These are phyloP conservation scores for Ophiostoma ips DNA, from an alignment of 2,329 filamentous ascomycete species.

Conservation along the genomic window DNA sequence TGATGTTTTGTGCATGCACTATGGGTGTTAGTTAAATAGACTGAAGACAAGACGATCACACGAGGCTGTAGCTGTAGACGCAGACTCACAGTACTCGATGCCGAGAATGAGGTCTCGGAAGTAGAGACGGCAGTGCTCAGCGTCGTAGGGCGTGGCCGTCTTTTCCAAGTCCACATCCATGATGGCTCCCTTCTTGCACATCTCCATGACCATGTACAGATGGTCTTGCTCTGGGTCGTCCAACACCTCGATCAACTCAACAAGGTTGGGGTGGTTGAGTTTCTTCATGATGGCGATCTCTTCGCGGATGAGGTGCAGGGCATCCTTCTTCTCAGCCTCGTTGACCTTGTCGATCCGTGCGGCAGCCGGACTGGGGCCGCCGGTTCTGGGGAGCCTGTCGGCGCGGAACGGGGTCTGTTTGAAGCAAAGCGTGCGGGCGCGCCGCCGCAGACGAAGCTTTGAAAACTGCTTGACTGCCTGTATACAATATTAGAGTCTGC, in stretches of 20 bases:
- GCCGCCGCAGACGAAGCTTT: conserved; percentile 77
- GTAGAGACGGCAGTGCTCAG: conserved; percentile 75
- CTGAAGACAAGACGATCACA: too few species aligned
- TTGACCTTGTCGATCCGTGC: conserved; percentile 23
- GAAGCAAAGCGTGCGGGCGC: conserved; percentile 79
- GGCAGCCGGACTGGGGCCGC: conserved; percentile 10
- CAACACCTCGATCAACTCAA: conserved; percentile 81
- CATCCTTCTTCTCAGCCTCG: conserved; percentile 49
- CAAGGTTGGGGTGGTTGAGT: conserved; percentile 86
- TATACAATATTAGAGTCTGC: too few species aligned
- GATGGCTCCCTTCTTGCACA: conserved; percentile 95
- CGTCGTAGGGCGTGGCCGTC: conserved; percentile 64
- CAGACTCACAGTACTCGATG: conserved; percentile 69
- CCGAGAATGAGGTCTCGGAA: conserved; percentile 90
- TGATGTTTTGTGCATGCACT: conserved; percentile 84
- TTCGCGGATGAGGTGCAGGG: conserved; percentile 78
- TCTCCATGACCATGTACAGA: conserved; percentile 95
- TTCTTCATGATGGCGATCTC: conserved; percentile 99
- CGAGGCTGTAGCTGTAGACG: not conserved
- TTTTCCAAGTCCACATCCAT: conserved; percentile 93
- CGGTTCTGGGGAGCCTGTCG: conserved; percentile 33
- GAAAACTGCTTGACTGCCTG: conserved; percentile 97
- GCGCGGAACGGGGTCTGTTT: conserved; percentile 34
- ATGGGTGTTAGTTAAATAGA: not conserved
- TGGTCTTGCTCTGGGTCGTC: conserved; percentile 94